phyloP scores from a whole-genome alignment of 257 asterid genomes.

The Buddleja alternifolia region DNA sequence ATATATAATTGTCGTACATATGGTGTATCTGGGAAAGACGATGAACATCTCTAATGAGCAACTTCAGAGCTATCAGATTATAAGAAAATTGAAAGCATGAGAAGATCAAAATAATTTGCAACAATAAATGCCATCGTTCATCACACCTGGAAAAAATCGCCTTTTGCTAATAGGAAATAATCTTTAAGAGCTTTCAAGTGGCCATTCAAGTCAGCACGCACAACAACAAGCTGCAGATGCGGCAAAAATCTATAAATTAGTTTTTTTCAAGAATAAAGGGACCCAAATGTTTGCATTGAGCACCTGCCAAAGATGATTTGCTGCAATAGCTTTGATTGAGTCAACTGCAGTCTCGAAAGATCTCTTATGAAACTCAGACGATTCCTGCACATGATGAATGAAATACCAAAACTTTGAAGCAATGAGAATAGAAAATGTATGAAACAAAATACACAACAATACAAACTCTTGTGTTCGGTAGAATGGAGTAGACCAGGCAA shows the following conservation, averaged over 20 bases:
- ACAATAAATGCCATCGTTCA: background rate
- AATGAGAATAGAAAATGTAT: background rate
- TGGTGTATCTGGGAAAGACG: background rate
- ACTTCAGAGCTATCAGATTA: constrained; percentile 15
- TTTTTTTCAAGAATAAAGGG: constrained; percentile 27
- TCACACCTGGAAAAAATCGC: constrained; percentile 94
- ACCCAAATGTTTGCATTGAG: constrained; percentile 28
- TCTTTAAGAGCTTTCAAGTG: constrained; percentile 98
- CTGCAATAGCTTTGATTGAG: constrained; percentile 91
- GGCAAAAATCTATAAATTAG: constrained; percentile 28
- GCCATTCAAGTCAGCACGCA: constrained; percentile 98
- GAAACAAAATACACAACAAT: constrained; percentile 12
- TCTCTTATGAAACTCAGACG: constrained; percentile 93
- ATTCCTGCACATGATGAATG: constrained; percentile 60
- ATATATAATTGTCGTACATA: background rate
- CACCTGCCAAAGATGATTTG: constrained; percentile 99
- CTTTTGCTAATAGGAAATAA: constrained; percentile 96
- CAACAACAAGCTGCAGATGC: constrained; percentile 86
- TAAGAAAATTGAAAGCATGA: constrained; percentile 11
- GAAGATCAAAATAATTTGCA: constrained; percentile 21
- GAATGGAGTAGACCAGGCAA: constrained; percentile 13
- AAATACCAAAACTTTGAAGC: constrained; percentile 29
- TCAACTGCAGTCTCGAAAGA: constrained; percentile 82
- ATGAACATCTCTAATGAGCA: constrained; percentile 5
- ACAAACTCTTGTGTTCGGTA: background rate